Conservation (phyloP, 176 grass and related monocot genomes). For the Oropetium thomaeum region DNA sequence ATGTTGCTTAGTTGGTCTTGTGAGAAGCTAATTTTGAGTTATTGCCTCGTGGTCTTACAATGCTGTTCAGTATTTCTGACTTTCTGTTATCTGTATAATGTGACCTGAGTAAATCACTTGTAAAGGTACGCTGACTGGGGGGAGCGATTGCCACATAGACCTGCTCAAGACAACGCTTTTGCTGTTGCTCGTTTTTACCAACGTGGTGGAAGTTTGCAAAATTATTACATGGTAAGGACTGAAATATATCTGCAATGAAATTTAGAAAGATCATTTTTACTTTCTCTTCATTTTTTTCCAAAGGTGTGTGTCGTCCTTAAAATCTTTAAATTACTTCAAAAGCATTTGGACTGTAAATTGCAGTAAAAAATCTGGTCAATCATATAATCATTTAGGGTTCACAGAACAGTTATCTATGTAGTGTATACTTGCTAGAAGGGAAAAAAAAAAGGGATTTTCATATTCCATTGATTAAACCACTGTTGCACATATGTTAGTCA, state of each 20-base stretch:
- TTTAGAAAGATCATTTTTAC: neutral
- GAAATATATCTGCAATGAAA: conserved; percentile 27
- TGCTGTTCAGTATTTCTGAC: neutral
- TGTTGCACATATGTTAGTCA: neutral
- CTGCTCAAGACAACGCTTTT: conserved; percentile 84
- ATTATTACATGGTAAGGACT: conserved; percentile 93
- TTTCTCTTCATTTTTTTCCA: neutral
- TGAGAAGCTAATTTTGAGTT: neutral
- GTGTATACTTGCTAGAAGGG: neutral
- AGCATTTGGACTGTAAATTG: neutral
- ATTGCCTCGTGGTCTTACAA: neutral
- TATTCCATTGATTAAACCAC: neutral
- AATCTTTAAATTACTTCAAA: neutral
- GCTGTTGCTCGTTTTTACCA: conserved; percentile 98
- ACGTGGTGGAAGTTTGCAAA: conserved; percentile 88
- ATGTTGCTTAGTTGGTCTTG: neutral
- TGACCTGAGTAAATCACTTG: neutral
- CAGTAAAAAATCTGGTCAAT: neutral
- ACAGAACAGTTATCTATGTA: neutral
- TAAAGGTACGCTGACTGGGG: conserved; percentile 85
- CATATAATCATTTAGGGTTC: neutral
- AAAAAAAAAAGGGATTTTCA: neutral
- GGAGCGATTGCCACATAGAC: conserved; percentile 72
- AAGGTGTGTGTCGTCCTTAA: neutral
- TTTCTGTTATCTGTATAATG: conserved; percentile 3